Evolutionary conservation across 2,329 filamentous ascomycete species (phyloP), one percentile per base, ranked within the genome.

Genomic region (Penicillium sp.): DNA sequence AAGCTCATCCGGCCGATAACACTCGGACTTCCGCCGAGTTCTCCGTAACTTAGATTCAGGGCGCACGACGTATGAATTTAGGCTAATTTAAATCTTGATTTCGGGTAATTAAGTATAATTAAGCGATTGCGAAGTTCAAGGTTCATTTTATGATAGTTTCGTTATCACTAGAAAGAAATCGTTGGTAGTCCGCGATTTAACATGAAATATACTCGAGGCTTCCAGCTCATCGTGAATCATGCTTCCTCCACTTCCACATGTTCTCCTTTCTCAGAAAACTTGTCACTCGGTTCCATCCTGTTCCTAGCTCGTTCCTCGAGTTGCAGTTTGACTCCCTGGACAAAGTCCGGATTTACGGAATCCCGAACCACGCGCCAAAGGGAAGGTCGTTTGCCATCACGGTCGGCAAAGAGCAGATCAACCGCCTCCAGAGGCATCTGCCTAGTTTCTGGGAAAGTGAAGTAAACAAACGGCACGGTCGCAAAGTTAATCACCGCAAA

Each of bases 251-350:
- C 4, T 27, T 54, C 47, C 22, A 47, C 8, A 5, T 40, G 39
- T 13, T 20, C 33, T 7, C 40, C 51, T 2, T 31, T 16, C 14
- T 47, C 52, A 4, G 22, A 31, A 18, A 28, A n/a, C 5, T 31
- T 42, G 4, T 51, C 52, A 14, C 30, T 22, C 8, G 27, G 33
- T 5, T 44, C 44, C 7, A 41, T 28, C 20, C 48, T 20, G 11
- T 41, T 35, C 16, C 16, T 31, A n/a, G 50, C 51, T 25, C 50
- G 42, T 6, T 80, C 83, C 84, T 50, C 43, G 11, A 56, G 35
- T 28, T 53, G 46, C 11, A 44, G 33, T 27, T 48, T 39, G 36
- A 56, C 18, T 1, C 39, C 51, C 7, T 20, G n/a, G 6, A 56
- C 51, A 24, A 53, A 56, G 25, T 54, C 47, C 8, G 47, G 48